A percentile compares a stretch with the other conserved stretches of the same genome.
phyloP scores from a whole-genome alignment of 169 alveolate genomes.

The Cryptosporidium xiaoi region DNA sequence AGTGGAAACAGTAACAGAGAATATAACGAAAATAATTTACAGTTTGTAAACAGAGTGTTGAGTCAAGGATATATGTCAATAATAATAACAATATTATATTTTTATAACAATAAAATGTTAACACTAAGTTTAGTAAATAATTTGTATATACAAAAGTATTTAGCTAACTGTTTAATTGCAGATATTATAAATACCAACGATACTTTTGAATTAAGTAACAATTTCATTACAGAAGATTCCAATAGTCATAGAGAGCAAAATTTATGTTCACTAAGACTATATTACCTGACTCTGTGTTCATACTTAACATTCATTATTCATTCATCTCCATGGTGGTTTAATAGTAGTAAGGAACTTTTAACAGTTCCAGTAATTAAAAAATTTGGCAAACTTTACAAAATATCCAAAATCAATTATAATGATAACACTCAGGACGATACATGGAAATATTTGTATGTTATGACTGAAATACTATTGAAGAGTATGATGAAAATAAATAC shows the following conservation, averaged over 20 bases:
- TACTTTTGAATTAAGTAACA: background rate
- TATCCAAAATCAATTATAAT: background rate
- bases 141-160: conserved; percentile 31
- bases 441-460: background rate
- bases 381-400: conserved; percentile 29
- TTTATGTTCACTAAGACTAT: no score
- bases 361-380: conserved; percentile 5
- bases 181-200: background rate
- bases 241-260: no score
- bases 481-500: background rate
- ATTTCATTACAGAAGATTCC: background rate
- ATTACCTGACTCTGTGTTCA: background rate
- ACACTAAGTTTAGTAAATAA: conserved; percentile 11
- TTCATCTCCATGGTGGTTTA: conserved; percentile 62
- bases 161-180: conserved; percentile 4
- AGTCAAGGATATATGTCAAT: conserved; percentile 15
- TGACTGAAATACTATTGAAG: conserved; percentile 13
- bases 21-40: background rate
- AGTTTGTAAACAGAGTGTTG: background rate
- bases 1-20: background rate
- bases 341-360: conserved; percentile 2
- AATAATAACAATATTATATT: conserved; percentile 5
- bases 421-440: background rate
- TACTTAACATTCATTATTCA: conserved; percentile 13
- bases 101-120: background rate